Percentiles rank a stretch among this genome's conserved stretches.
Conservation (phyloP, 208 protist genomes). For the Crithidia expoeki region DNA sequence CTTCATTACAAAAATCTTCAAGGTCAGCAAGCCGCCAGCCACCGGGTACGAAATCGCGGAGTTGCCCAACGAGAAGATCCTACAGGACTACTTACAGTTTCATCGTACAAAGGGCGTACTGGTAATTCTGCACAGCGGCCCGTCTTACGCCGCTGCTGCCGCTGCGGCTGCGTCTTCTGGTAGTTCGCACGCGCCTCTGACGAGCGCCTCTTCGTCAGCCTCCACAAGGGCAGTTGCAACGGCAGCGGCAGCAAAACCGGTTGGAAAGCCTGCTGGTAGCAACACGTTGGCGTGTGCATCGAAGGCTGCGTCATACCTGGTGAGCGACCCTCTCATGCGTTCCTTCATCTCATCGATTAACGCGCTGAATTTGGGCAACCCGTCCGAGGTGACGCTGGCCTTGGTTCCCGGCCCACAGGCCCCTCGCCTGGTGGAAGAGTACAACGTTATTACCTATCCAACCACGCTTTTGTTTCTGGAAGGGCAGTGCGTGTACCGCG, state of each 20-base stretch:
- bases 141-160: slow-evolving; percentile 10
- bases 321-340: slow-evolving; percentile 66
- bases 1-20: slow-evolving; percentile 74
- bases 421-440: slow-evolving; percentile 63
- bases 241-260: background rate
- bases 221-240: background rate
- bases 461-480: slow-evolving; percentile 79
- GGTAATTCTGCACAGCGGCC: slow-evolving; percentile 71
- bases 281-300: background rate
- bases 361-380: slow-evolving; percentile 75
- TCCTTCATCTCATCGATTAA: slow-evolving; percentile 85
- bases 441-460: slow-evolving; percentile 77
- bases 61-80: slow-evolving; percentile 79
- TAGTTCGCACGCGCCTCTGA: slow-evolving; percentile 11
- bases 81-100: slow-evolving; percentile 68
- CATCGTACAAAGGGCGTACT: slow-evolving; percentile 67
- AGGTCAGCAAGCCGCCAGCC: slow-evolving; percentile 68
- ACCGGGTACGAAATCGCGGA: slow-evolving; percentile 87
- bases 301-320: slow-evolving; percentile 26
- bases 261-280: background rate
- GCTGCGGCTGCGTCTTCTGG: slow-evolving; percentile 11
- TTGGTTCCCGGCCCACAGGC: slow-evolving; percentile 73
- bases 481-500: slow-evolving; percentile 67
- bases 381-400: slow-evolving; percentile 76
- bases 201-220: slow-evolving; percentile 1